Evolutionary conservation across 768 basidiomycete genomes (phyloP).

Genomic region (Gloeopeniophorella convolvens): DNA sequence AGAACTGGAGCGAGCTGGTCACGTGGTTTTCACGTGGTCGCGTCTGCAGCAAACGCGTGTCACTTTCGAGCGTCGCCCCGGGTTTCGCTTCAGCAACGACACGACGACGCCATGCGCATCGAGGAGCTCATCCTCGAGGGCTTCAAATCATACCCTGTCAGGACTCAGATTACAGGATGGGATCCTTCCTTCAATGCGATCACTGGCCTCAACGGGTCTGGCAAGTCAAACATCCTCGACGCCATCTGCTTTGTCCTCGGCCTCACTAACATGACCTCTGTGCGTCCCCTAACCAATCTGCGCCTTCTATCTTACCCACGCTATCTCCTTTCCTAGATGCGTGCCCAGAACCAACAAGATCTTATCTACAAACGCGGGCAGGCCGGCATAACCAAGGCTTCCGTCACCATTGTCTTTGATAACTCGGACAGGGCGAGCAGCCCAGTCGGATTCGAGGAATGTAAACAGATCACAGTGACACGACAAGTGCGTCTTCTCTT

Average conservation of each 20-base stretch:
- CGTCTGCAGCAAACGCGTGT: background rate
- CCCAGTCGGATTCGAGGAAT: slow-evolving; percentile 75
- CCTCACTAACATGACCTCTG: slow-evolving; percentile 94
- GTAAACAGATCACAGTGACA: slow-evolving; percentile 90
- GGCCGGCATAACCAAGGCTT: slow-evolving; percentile 94
- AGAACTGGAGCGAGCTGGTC: background rate
- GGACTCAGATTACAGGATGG: slow-evolving; percentile 95
- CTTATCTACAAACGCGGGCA: slow-evolving; percentile 99
- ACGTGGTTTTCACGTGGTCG: slow-evolving; percentile 12
- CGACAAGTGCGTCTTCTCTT: slow-evolving; percentile 63
- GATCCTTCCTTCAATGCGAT: slow-evolving; percentile 98
- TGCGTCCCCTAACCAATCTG: slow-evolving; percentile 28
- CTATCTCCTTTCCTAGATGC: slow-evolving; percentile 51
- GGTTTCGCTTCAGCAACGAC: background rate
- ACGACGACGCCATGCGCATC: slow-evolving; percentile 11
- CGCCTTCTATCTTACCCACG: background rate
- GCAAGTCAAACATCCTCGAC: slow-evolving; percentile 98
- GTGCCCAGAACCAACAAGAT: slow-evolving; percentile 92
- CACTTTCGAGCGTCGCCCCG: background rate
- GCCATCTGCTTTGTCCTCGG: slow-evolving; percentile 99
- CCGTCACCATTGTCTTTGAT: slow-evolving; percentile 98
- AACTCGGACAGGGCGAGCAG: slow-evolving; percentile 85
- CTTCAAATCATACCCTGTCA: slow-evolving; percentile 96
- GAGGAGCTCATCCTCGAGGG: slow-evolving; percentile 41
- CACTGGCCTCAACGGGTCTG: slow-evolving; percentile 91